Evolutionary conservation across 441 rosid genomes (phyloP), one percentile per base, ranked within the genome.

Genomic region (Caryocar brasiliense): DNA sequence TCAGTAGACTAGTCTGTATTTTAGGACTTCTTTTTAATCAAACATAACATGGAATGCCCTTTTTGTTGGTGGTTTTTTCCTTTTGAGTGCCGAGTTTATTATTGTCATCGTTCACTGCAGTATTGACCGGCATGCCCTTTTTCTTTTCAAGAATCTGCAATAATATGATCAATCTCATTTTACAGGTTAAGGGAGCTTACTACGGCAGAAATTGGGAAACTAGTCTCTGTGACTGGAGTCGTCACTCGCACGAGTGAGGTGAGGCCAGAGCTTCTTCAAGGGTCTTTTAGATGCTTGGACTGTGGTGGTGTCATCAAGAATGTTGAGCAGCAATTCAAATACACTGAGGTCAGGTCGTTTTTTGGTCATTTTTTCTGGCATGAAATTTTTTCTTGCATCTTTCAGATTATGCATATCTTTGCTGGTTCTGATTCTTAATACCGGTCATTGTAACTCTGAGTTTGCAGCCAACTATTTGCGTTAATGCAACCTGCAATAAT

Each of bases 231-330:
- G 24, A 69, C 86, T 0, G 98, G 98, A 24, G 96, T 91, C 42
- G 96, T 87, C 65, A 91, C 98, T 28, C 86, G 96, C 21, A 91
- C 96, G 0, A 91, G 98, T 17, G 96, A 87, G 72, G 98, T 91
- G 25, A 77, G 98, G 61, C 98, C 98, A 3, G 96, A 91, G 72
- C 96, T 91, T 65, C 83, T 91, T 24, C 79, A 78, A 20, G 98
- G 98, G 23, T 71, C 95, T 9, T 91, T 91, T 48, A 83, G 73
- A 68, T 91, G 98, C 64, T 76, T 87, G 64, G 95, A 87, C 3
- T 91, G 98, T 41, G 93, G 88, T 10, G 56, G 59, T 6, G 79
- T 87, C 47, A 67, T 81, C 3, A 85, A 80, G 74, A 77, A 91
- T 54, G 96, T 91, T 52, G 96, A 91, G 18, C 98, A 91, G 55